phyloP scores from a whole-genome alignment of 164 flowering plant genomes.

The Piper longum region DNA sequence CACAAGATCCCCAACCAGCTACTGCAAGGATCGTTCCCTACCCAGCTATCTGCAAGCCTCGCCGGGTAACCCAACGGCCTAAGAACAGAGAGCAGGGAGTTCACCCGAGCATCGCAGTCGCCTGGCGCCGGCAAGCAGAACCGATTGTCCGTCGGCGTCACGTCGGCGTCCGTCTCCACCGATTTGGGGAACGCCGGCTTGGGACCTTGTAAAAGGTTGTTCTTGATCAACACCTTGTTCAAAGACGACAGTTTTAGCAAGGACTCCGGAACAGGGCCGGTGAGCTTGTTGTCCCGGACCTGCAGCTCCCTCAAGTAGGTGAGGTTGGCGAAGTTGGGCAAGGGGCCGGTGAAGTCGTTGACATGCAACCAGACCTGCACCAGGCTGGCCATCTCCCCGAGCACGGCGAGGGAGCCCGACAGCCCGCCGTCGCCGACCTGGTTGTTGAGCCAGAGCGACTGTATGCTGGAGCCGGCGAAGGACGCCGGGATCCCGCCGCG shows the following conservation, averaged over 20 bases:
- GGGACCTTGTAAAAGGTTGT: constrained; percentile 81
- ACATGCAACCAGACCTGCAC: constrained; percentile 68
- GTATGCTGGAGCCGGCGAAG: constrained; percentile 37
- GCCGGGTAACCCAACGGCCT: constrained; percentile 48
- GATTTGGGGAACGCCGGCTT: constrained; percentile 39
- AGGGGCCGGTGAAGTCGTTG: constrained; percentile 66
- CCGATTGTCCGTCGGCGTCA: constrained; percentile 3
- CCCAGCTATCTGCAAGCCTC: constrained; percentile 49
- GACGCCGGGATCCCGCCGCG: constrained; percentile 52
- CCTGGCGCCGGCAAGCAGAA: constrained; percentile 37
- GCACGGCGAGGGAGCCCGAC: constrained; percentile 44
- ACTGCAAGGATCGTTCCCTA: constrained; percentile 68
- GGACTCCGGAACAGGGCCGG: constrained; percentile 71
- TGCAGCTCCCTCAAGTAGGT: constrained; percentile 31
- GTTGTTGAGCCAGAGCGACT: constrained; percentile 86
- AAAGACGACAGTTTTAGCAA: constrained; percentile 36
- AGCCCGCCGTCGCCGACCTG: constrained; percentile 43
- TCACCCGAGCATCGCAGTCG: constrained; percentile 48
- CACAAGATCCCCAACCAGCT: constrained; percentile 52
- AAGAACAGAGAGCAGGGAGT: constrained; percentile 36
- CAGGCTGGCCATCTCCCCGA: constrained; percentile 62
- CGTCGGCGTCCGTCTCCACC: constrained; percentile 30
- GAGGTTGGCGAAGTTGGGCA: constrained; percentile 64
- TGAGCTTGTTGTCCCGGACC: constrained; percentile 62
- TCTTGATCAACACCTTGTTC: constrained; percentile 48